phyloP scores from a whole-genome alignment of 257 asterid species.

The Orobanche coerulescens region DNA sequence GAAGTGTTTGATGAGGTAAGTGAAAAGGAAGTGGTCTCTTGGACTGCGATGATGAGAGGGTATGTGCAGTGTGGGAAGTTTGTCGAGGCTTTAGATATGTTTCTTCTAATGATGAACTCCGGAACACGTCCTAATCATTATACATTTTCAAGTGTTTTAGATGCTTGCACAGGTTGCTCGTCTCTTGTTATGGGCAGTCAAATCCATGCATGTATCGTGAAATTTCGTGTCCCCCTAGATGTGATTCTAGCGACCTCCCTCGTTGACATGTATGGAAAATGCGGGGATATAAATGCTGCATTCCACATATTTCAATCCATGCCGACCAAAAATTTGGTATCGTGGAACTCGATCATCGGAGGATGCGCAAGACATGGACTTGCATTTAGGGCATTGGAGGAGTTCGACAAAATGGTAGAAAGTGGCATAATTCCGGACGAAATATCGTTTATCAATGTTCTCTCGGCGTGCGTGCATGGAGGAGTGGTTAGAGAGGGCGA shows the following conservation, averaged over 20 bases:
- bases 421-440: conserved; percentile 45
- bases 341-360: conserved; percentile 75
- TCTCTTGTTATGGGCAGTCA: conserved; percentile 58
- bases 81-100: conserved; percentile 44
- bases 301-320: conserved; percentile 38
- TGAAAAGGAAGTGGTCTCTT: conserved; percentile 59
- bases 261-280: conserved; percentile 71
- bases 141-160: conserved; percentile 52
- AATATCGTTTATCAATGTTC: conserved; percentile 52
- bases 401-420: conserved; percentile 44
- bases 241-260: conserved; percentile 55
- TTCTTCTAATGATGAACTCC: conserved; percentile 42
- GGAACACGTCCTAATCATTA: conserved; percentile 57
- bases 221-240: conserved; percentile 49
- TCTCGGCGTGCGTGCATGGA: conserved; percentile 69
- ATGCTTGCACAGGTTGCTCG: conserved; percentile 66
- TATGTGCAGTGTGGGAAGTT: conserved; percentile 40
- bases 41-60: conserved; percentile 80
- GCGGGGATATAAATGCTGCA: conserved; percentile 57
- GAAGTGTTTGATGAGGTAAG: conserved; percentile 29
- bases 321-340: conserved; percentile 42
- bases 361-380: conserved; percentile 68
- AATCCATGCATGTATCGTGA: conserved; percentile 44
- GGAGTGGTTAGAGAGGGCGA: conserved; percentile 73
- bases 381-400: conserved; percentile 45